Percentiles rank a stretch among this genome's conserved stretches.
These are phyloP conservation scores for Aspergillus bertholletiae DNA, from an alignment of 495 filamentous ascomycete species.

Conservation along the genomic window DNA sequence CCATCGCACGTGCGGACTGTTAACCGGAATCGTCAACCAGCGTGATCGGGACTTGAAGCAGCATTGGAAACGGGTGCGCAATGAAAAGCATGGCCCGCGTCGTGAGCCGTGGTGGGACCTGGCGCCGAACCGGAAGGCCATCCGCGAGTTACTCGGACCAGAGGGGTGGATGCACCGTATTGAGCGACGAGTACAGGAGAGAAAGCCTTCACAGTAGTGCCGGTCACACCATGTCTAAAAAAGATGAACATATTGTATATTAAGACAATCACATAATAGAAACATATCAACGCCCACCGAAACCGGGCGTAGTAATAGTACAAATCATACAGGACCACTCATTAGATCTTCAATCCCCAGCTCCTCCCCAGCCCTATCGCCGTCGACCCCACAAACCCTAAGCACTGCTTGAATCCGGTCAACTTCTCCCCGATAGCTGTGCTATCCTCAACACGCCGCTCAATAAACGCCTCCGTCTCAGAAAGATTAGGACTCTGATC, in stretches of 20 bases:
- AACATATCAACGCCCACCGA: not conserved
- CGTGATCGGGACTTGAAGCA: constrained; percentile 19
- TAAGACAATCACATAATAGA: not conserved
- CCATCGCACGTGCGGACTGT: constrained; percentile 47
- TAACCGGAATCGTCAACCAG: constrained; percentile 33
- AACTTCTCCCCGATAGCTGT: constrained; percentile 53
- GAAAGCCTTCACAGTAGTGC: not conserved
- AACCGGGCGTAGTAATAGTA: constrained; percentile 8
- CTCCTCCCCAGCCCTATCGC: constrained; percentile 40
- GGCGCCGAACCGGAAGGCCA: constrained; percentile 30
- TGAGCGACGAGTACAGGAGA: constrained; percentile 10
- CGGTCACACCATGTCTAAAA: not conserved
- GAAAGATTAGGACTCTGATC: constrained; percentile 62
- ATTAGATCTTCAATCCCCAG: constrained; percentile 47
- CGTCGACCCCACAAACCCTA: constrained; percentile 68
- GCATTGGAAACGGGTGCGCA: not conserved
- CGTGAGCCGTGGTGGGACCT: constrained; percentile 38
- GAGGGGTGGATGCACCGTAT: constrained; percentile 30
- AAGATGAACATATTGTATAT: not conserved
- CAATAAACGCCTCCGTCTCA: constrained; percentile 77
- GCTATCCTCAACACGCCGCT: constrained; percentile 69
- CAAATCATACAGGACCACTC: constrained; percentile 2
- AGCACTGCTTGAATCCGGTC: constrained; percentile 64
- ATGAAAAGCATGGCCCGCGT: not conserved
- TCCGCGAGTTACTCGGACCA: constrained; percentile 23